These are phyloP conservation scores for Trametes pubescens DNA, from an alignment of 1,284 basidiomycete genomes.

Conservation along the genomic window DNA sequence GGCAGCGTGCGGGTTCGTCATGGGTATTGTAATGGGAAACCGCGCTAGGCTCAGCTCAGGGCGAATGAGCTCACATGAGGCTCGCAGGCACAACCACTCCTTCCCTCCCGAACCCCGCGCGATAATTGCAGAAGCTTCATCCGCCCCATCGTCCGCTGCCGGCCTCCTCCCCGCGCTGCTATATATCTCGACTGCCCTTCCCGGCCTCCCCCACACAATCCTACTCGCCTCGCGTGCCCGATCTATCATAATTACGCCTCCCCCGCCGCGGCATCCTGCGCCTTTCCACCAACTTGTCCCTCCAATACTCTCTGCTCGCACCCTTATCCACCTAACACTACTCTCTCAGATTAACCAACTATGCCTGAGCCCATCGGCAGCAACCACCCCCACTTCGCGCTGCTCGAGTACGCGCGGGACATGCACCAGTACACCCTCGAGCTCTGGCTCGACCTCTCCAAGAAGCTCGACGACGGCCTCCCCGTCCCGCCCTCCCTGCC, in stretches of 20 bases:
- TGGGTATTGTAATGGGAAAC: too few species aligned
- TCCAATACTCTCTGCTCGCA: not conserved
- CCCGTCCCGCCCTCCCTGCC: conserved; percentile 8
- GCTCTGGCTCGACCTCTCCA: conserved; percentile 37
- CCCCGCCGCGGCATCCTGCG: not conserved
- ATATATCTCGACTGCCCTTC: too few species aligned
- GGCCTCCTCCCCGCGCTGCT: not conserved
- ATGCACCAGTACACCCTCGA: conserved; percentile 45
- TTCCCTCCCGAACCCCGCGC: not conserved
- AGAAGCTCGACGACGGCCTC: conserved; percentile 27
- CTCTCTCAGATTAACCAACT: not conserved
- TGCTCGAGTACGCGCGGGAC: conserved; percentile 45
- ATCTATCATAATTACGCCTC: not conserved
- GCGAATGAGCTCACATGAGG: not conserved
- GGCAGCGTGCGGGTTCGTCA: too few species aligned
- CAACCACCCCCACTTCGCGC: conserved; percentile 42
- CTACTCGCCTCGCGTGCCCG: not conserved
- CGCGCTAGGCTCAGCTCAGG: not conserved
- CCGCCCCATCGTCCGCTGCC: not conserved
- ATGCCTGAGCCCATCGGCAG: conserved; percentile 14
- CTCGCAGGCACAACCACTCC: not conserved
- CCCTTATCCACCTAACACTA: not conserved
- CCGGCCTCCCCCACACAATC: not conserved
- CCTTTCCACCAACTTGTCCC: not conserved
- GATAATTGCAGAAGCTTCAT: not conserved